Evolutionary conservation across 1,284 basidiomycete genomes (phyloP), one percentile per base, ranked within the genome.

Genomic region (Singerocomus inundabilis): DNA sequence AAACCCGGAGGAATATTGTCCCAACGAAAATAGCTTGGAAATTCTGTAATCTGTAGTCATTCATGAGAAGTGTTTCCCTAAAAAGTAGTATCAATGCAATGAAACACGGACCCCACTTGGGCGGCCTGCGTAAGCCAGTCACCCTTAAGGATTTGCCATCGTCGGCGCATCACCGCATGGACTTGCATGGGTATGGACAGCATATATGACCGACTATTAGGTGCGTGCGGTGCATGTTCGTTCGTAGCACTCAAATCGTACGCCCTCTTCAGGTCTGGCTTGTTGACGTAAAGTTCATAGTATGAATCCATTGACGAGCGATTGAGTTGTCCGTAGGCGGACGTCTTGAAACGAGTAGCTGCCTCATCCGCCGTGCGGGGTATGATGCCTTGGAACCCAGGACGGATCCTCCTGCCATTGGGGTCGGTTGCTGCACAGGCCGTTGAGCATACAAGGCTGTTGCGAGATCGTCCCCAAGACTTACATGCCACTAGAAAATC

Each of bases 21-120:
- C 91, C 91, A 48, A 85, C 75, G 57, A 91, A 85, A 49, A 91
- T 57, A 3, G 74, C 84, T 63, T 88, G 84, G 40, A 83, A 61
- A 12, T 82, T 57, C 55, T 79, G 83, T 6, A 75, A 29, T 12
- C 61, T 66, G 15, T 15, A 28, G 5, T 36, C 11, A 0, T 28
- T 15, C 10, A 9, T 16, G 9, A 24, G 3, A 45, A 4, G 34
- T 57, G 18, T 32, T 16, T 31, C 25, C 18, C 57, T 61, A 30
- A 41, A 34, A n/a, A 18, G 36, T n/a, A 25, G 21, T 16, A 16
- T 7, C 4, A 10, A 32, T 21, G 13, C 3, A n/a, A 41, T 10
- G 18, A 4, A 48, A n/a, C 28, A 57, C 69, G 21, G 9, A 73
- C 72, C 64, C 66, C n/a, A 69, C 33, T 49, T 66, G 70, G 47